Evolutionary conservation across 2,329 filamentous ascomycete genomes (phyloP).

Genomic region (Bipolaris zeicola): DNA sequence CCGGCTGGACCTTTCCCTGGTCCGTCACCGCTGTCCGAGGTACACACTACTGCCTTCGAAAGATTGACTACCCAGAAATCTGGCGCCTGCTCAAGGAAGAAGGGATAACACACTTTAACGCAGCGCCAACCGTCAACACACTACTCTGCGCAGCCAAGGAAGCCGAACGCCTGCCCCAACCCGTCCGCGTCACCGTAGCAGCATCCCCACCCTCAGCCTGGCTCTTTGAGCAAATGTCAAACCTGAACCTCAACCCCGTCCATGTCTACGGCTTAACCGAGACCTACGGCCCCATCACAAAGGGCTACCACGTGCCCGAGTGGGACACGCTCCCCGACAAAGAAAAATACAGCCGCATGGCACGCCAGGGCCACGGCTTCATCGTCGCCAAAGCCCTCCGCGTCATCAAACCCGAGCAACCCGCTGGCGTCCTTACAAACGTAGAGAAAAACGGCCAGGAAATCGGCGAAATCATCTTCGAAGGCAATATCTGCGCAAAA

Average conservation of each 20-base stretch:
- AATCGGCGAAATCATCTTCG: conserved; percentile 83
- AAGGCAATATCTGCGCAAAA: conserved; percentile 88
- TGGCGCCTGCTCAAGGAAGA: conserved; percentile 89
- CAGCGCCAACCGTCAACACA: conserved; percentile 95
- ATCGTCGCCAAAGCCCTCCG: conserved; percentile 80
- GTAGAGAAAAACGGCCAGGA: conserved; percentile 73
- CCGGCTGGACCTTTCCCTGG: conserved; percentile 87
- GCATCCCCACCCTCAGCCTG: conserved; percentile 88
- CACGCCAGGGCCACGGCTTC: conserved; percentile 90
- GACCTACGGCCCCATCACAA: conserved; percentile 95
- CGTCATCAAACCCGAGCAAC: conserved; percentile 78
- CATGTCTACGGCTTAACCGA: conserved; percentile 90
- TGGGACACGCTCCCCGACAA: conserved; percentile 78
- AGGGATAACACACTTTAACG: conserved; percentile 91
- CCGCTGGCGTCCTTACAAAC: conserved; percentile 69
- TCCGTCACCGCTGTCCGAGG: conserved; percentile 89
- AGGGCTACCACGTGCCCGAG: conserved; percentile 82
- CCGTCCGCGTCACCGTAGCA: conserved; percentile 88
- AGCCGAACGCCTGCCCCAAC: conserved; percentile 70
- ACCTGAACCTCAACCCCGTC: conserved; percentile 83
- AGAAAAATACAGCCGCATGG: conserved; percentile 88
- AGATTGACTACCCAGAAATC: conserved; percentile 92
- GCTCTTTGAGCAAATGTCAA: conserved; percentile 91
- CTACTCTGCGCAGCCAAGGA: conserved; percentile 81
- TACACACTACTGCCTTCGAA: conserved; percentile 92